Base-by-base conservation (phyloP, 768 basidiomycete species). In the Russula virescens region DNA sequence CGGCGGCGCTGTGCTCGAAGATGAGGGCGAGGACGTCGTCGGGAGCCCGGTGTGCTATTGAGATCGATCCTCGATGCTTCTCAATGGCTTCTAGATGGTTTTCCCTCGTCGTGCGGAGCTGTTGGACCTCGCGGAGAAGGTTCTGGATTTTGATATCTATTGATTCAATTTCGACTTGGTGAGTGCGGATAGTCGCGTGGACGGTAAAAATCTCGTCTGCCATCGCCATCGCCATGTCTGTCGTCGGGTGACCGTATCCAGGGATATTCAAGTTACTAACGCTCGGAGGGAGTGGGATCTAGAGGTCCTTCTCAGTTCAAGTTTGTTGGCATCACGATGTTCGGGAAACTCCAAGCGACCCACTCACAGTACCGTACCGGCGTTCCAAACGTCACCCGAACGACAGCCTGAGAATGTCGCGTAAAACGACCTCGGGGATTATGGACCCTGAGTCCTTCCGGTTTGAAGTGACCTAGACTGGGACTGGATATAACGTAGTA, bases 1-100 rank as follows among this genome's bases (percentile, higher is more conserved):
- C 75, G 23, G 71, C 72, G 5, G 79, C 77, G 69, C 82, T 83
- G 43, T 75, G 71, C 62, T 82, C 79, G 66, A 86, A 82, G 38
- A 86, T 80, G 62, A 72, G 69, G 31, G 79, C 79, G 26, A 87
- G 76, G 26, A 86, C 70, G 68, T 87, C 85, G 1, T 73, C 73
- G 5, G 83, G 82, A 58, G 84, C 74, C 25, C 79, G 81, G n/a
- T 77, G 77, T 9, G 83, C 84, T 45, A 85, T 76, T 2, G 83
- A 82, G 49, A 81, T 78, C 40, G 79, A 71, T 31, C 82, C 80
- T 64, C 74, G 76, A 67, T 71, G 79, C 35, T 73, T 74, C 38
- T 73, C 73, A 61, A 84, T 80, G 28, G 74, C 71, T n/a, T 75
- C 73, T 51, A 73, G 62, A 68, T 83, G 78, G 57, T 75, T 70